phyloP scores from a whole-genome alignment of 106 monocot species.

The Dendrobium chrysotoxum region DNA sequence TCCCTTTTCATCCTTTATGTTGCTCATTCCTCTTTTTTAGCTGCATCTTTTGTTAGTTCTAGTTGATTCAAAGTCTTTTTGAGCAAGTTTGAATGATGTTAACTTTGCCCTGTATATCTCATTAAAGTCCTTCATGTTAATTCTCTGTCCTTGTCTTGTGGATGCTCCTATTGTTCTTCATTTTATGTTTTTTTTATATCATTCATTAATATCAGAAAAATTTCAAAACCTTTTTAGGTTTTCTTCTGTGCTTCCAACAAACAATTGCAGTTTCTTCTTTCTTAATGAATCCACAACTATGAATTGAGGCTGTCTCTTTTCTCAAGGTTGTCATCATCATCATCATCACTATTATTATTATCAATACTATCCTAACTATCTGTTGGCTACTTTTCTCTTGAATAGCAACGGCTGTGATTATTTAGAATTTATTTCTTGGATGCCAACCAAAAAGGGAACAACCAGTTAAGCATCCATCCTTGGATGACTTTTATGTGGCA shows the following conservation, averaged over 20 bases:
- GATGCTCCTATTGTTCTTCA: not conserved
- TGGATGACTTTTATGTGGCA: not conserved
- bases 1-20: not conserved
- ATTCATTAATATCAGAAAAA: not conserved
- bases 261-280: not conserved
- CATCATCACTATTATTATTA: not conserved
- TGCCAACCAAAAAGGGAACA: not conserved
- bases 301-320: not conserved
- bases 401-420: not conserved
- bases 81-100: no score
- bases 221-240: not conserved
- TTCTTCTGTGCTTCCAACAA: not conserved
- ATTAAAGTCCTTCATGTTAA: not conserved
- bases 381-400: not conserved
- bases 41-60: not conserved
- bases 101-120: not conserved
- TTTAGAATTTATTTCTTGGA: not conserved
- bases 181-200: not conserved
- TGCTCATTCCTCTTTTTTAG: not conserved
- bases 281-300: not conserved
- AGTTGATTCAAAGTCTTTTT: not conserved
- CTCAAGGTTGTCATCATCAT: not conserved
- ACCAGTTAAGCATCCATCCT: not conserved
- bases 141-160: not conserved
- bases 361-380: not conserved